Base-by-base conservation (phyloP, 345 rosid genomes). In the Mercurialis annua region DNA sequence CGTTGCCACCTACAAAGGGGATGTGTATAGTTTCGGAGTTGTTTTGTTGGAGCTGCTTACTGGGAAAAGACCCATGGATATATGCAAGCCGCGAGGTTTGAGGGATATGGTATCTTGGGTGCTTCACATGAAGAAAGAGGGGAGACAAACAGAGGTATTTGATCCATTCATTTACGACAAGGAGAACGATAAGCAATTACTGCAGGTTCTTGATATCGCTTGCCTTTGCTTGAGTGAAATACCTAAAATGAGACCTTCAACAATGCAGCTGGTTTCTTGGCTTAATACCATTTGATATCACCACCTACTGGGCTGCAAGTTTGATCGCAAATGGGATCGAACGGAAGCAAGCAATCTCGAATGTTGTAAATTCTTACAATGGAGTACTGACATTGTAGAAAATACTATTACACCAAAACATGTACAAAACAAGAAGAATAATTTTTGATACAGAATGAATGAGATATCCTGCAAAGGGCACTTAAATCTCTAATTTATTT, bases 11-110 rank as follows among this genome's bases (percentile, higher is more conserved):
- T 89, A 78, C 54, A 88, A 82, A 69, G 97, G 97, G 0, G 97
- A 91, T 56, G 85, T 91, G 30, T 91, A 91, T 52, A 91, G 97
- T 71, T 91, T 88, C 11, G 97, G 97, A 12, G 97, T 91, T 58
- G 97, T 91, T 62, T 90, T 91, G 57, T 77, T 91, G 68, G 97
- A 91, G 83, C 97, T 91, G 73, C 69, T 91, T 36, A 91, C 97
- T 0, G 92, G 86, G 60, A 88, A 77, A 76, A 87, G 97, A 72
- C 97, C 97, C 0, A 84, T 88, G 86, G 97, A 91, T 75, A 87
- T 91, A 78, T 87, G 92, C 79, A 88, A 84, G 75, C 91, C 88
- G 0, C 87, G 70, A 58, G 90, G 86, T 23, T 73, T 75, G 21
- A 79, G 96, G 44, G 88, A 91, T 82, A 54, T 87, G 75, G 83